Percentiles rank a stretch among this genome's conserved stretches.
Conservation (phyloP, 1,284 basidiomycete genomes). For the Crepidotus sp. region DNA sequence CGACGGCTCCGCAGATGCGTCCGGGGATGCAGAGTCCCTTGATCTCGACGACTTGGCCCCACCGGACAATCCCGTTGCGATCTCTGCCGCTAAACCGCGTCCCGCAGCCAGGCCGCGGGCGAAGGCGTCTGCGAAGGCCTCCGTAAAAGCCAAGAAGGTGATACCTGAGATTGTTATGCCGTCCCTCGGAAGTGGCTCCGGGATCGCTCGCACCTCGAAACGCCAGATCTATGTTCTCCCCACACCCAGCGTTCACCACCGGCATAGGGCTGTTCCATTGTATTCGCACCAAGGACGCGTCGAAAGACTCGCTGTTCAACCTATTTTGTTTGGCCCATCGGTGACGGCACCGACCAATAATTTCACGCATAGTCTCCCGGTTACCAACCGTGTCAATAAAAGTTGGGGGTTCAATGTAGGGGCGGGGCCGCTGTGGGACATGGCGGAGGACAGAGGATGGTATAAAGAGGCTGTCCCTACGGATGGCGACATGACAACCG, state of each 20-base stretch:
- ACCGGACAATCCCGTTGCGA: constrained; percentile 15
- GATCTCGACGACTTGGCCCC: constrained; percentile 11
- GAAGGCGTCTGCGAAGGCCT: constrained; percentile 8
- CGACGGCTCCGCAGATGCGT: constrained; percentile 11
- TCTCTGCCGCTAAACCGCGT: constrained; percentile 5
- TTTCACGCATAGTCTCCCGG: constrained; percentile 34
- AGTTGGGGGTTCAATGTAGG: constrained; percentile 66
- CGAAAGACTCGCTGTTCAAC: constrained; percentile 44
- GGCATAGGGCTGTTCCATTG: constrained; percentile 56
- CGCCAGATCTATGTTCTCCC: constrained; percentile 47
- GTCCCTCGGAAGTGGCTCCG: constrained; percentile 21
- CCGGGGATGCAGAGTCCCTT: constrained; percentile 5
- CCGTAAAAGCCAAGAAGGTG: constrained; percentile 19
- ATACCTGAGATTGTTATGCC: constrained; percentile 10
- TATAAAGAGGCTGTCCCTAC: constrained; percentile 50
- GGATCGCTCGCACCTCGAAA: constrained; percentile 26
- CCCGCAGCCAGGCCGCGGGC: constrained; percentile 2
- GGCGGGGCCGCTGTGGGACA: constrained; percentile 62
- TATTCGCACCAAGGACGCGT: constrained; percentile 41
- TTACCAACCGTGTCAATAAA: constrained; percentile 45
- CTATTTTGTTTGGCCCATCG: constrained; percentile 36
- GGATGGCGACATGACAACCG: constrained; percentile 28
- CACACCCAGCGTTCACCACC: constrained; percentile 52
- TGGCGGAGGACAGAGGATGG: constrained; percentile 67
- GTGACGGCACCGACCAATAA: constrained; percentile 34